Base-by-base conservation (phyloP, 2,329 filamentous ascomycete genomes). In the Boeremia lycopersici region DNA sequence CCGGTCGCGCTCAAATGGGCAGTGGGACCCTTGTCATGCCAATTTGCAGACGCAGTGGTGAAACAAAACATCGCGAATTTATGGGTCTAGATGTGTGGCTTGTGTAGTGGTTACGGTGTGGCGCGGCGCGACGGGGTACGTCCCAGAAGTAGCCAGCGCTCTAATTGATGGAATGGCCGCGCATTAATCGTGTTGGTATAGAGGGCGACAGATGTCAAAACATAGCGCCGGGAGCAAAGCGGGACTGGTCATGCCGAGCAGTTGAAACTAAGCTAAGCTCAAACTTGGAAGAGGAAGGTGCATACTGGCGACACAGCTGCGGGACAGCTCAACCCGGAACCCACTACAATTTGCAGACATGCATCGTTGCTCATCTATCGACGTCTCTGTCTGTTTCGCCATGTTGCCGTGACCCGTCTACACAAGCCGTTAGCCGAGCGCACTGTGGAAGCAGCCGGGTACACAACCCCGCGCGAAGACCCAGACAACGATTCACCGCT, bases 161-260 rank as follows among this genome's bases (percentile, higher is more conserved):
- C 56, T 40, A 56, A 65, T 67, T 67, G 64, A 64, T 59, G 62
- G 64, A 65, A 62, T 46, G 48, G 48, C 9, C 35, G 38, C 5
- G 39, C 46, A 44, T 45, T 5, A 17, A 19, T 13, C 9, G 17
- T 40, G 36, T 28, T 17, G 19, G 48, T 29, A 43, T 26, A 15
- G 41, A 43, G 19, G 15, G 17, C 38, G 17, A 49, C 41, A 53
- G 29, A 44, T 48, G 42, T 48, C 56, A 53, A 38, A 34, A 35
- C n/a, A 17, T 26, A 19, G 36, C 38, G n/a, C 31, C n/a, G 26
- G 47, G 26, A 49, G 25, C 30, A 38, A 49, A 46, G 34, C 30
- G 23, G 42, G 15, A 29, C 7, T 11, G 39, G 42, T 23, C 19
- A 45, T 42, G 19, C 31, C 26, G 39, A 26, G 30, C 41, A 48